A percentile compares a stretch with the other conserved stretches of the same genome.
Conservation (phyloP, 2,329 filamentous ascomycete species). For the Hymenoscyphus scutula region DNA sequence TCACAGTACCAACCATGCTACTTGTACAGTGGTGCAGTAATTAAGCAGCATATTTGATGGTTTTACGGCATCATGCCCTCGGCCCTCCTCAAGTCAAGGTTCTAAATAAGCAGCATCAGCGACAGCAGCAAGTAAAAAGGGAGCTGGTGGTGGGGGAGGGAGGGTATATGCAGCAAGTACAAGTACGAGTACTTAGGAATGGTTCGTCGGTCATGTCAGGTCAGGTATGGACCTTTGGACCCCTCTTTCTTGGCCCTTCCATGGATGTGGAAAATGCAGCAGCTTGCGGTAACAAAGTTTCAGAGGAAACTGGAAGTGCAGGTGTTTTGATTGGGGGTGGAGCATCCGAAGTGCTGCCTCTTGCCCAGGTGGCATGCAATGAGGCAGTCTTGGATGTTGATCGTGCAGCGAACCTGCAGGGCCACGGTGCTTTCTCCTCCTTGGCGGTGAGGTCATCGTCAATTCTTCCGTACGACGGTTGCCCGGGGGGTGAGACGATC, state of each 20-base stretch:
- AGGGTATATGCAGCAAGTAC: not conserved
- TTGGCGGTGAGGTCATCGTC: constrained; percentile 5
- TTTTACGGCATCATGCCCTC: not conserved
- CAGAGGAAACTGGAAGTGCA: too few relatives aligned
- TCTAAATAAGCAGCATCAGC: not conserved
- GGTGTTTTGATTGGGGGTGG: not conserved
- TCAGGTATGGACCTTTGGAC: not conserved
- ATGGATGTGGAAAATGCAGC: not conserved
- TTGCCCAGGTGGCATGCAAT: not conserved
- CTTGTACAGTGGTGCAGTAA: too few relatives aligned
- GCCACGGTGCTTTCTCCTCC: too few relatives aligned
- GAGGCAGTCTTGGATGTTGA: not conserved
- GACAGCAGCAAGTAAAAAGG: not conserved
- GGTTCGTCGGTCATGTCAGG: not conserved
- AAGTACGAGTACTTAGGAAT: too few relatives aligned
- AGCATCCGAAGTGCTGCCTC: not conserved
- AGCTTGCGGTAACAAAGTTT: not conserved
- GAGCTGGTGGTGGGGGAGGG: not conserved
- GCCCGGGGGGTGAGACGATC: not conserved
- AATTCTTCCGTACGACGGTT: not conserved
- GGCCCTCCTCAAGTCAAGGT: too few relatives aligned
- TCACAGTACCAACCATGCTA: too few relatives aligned
- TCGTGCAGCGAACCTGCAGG: constrained; percentile 7
- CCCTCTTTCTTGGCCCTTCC: not conserved
- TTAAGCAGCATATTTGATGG: too few relatives aligned